A percentile compares a stretch with the other conserved stretches of the same genome.
Conservation (phyloP, 306 rosid species). For the Erythrophleum fordii region DNA sequence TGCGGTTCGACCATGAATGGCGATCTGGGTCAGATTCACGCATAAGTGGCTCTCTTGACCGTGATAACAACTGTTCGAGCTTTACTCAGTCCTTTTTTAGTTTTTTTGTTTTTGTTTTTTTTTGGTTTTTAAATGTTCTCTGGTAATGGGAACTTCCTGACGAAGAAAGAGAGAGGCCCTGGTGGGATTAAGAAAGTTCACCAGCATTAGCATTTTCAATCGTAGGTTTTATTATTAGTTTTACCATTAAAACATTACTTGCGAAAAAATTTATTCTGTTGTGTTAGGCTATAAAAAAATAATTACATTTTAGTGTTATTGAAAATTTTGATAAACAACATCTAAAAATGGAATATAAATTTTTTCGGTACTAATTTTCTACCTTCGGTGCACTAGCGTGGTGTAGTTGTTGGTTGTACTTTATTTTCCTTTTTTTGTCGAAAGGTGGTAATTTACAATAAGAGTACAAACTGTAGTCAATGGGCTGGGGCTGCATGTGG, state of each 20-base stretch:
- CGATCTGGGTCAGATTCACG: conserved; percentile 19
- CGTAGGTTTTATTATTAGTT: neutral
- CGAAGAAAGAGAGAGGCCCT: neutral
- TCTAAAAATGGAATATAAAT: neutral
- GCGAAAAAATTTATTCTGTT: neutral
- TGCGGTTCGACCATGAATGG: conserved; percentile 1
- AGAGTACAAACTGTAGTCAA: neutral
- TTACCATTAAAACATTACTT: neutral
- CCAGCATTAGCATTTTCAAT: neutral
- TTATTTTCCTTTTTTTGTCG: neutral
- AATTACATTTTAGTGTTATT: neutral
- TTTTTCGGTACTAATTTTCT: neutral
- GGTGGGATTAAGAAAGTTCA: conserved; percentile 3
- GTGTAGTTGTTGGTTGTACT: too few species aligned
- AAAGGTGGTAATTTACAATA: neutral
- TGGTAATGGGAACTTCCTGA: neutral
- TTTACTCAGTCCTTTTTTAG: neutral
- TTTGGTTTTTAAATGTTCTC: too few species aligned
- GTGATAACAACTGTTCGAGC: neutral
- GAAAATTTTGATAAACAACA: neutral
- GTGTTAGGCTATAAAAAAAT: neutral
- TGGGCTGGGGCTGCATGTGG: conserved; percentile 17
- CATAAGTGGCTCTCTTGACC: neutral
- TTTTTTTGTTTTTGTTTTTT: too few species aligned
- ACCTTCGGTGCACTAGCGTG: too few species aligned